Conservation (phyloP, 2,329 filamentous ascomycete genomes). For the Blastomyces gilchristii region DNA sequence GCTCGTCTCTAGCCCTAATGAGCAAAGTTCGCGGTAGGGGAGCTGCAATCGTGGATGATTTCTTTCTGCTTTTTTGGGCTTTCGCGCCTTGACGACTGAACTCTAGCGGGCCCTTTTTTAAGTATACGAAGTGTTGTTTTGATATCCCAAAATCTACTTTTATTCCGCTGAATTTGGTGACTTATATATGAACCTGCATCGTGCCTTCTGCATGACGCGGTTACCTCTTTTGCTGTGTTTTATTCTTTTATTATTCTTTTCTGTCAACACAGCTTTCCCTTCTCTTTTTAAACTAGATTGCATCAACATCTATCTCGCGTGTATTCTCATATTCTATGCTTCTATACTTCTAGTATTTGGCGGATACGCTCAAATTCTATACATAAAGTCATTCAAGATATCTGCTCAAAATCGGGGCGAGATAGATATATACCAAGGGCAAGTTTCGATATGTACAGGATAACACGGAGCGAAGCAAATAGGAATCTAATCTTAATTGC, state of each 20-base stretch:
- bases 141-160: neutral
- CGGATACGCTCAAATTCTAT: neutral
- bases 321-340: neutral
- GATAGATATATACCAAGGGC: neutral
- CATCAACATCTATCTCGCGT: neutral
- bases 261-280: neutral
- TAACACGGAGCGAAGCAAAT: constrained; percentile 11
- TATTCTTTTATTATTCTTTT: neutral
- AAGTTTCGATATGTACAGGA: neutral
- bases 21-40: neutral
- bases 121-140: neutral
- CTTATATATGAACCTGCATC: neutral
- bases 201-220: neutral
- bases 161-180: too few species aligned
- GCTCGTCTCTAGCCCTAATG: too few species aligned
- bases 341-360: neutral
- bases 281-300: neutral
- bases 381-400: neutral
- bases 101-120: neutral
- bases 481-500: constrained; percentile 30
- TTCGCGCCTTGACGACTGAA: neutral
- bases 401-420: neutral
- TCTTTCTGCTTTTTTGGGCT: neutral
- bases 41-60: neutral
- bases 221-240: neutral